Conservation (phyloP, 495 filamentous ascomycete species). For the Penicillium pulvis region DNA sequence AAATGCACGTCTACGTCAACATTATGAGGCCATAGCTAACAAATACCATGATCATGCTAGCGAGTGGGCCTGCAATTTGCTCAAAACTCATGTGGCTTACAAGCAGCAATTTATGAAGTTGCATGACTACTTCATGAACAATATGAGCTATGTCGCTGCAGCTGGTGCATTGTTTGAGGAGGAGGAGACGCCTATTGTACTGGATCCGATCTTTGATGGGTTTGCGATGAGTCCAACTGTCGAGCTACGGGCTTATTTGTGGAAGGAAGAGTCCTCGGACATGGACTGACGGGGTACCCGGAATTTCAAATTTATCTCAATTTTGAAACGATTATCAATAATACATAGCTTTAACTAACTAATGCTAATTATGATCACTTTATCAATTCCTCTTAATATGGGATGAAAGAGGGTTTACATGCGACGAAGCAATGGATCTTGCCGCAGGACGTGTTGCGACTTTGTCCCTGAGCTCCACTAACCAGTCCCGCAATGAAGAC, state of each 20-base stretch:
- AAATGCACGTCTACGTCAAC: not conserved
- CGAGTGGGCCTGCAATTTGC: not conserved
- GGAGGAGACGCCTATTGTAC: not conserved
- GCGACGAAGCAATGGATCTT: not conserved
- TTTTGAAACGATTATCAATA: too few species aligned
- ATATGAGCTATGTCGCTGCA: not conserved
- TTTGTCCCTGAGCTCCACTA: too few species aligned
- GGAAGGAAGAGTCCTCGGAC: not conserved
- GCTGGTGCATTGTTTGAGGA: constrained; percentile 1
- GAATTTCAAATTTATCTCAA: too few species aligned
- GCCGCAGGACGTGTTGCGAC: too few species aligned
- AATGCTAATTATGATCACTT: too few species aligned
- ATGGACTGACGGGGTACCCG: not conserved
- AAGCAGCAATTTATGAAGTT: not conserved
- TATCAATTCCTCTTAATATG: not conserved
- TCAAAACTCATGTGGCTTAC: not conserved
- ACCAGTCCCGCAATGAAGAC: too few species aligned
- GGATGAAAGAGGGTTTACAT: not conserved
- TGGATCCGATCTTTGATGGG: not conserved
- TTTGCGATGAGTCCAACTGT: not conserved
- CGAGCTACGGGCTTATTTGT: not conserved
- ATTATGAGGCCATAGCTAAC: not conserved
- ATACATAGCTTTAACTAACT: too few species aligned
- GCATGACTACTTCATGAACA: not conserved
- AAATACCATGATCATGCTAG: not conserved